Evolutionary conservation across 2,329 filamentous ascomycete species (phyloP), one percentile per base, ranked within the genome.

Genomic region (Exophiala sideris): DNA sequence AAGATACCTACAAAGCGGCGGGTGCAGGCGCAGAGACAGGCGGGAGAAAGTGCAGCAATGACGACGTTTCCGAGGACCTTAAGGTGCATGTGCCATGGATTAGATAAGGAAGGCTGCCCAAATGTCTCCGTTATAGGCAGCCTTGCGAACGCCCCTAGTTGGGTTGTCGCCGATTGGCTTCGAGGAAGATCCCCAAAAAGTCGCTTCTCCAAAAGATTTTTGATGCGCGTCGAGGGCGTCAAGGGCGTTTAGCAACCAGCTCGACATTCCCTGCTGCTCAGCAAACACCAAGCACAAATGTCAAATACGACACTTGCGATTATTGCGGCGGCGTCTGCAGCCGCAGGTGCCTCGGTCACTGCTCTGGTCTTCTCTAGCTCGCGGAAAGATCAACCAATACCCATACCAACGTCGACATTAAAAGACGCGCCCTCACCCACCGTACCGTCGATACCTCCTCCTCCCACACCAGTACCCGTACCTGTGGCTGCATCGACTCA

Each of bases 291-390:
- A 24, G 54, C 62, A 92, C 16, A 29, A 29, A 29, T 92, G 88
- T 91, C 88, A 55, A 92, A 91, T 71, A 79, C 84, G 20, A 90
- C 87, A 33, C 67, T 92, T 64, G 87, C 86, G 62, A 79, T 89
- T 57, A 85, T 91, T 65, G 88, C 88, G 65, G 86, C 85, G 59
- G 80, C 88, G 66, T 84, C 88, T 70, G 88, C 88, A 63, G 86
- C 86, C 70, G 85, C 87, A 49, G 88, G 88, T 57, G 88, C 88
- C 54, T 87, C 86, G 54, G 73, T 88, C 54, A 91, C 88, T 40
- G 79, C 79, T 53, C 79, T 88, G 29, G 77, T 86, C 57, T 81
- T 88, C 73, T 86, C 83, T 1, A 71, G 84, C 56, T 78, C 81
- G 57, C 35, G 66, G 61, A 52, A 70, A 49, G 59, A 63, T 33